Evolutionary conservation across 257 asterid genomes (phyloP).

Genomic region (Ballota nigra): DNA sequence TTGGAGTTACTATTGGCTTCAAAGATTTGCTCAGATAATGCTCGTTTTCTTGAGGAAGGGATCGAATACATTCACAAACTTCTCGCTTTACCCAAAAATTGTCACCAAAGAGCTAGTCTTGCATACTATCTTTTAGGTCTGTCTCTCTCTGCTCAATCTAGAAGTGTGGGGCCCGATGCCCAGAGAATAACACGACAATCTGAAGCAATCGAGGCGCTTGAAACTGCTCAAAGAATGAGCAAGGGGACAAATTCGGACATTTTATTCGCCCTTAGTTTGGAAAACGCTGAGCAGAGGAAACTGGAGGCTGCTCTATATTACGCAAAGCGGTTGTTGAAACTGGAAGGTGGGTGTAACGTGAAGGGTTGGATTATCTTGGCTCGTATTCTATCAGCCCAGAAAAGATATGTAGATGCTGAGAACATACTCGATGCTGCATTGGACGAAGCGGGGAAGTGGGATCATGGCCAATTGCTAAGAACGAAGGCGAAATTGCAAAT

Average conservation of each 20-base stretch:
- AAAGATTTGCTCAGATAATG: constrained; percentile 58
- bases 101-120: constrained; percentile 41
- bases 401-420: constrained; percentile 68
- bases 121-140: constrained; percentile 58
- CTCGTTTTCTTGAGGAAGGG: constrained; percentile 59
- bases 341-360: constrained; percentile 63
- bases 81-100: constrained; percentile 32
- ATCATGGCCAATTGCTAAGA: constrained; percentile 70
- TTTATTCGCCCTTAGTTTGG: constrained; percentile 61
- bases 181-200: constrained; percentile 49
- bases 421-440: constrained; percentile 74
- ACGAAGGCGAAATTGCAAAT: constrained; percentile 82
- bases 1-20: constrained; percentile 71
- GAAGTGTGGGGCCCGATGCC: constrained; percentile 48
- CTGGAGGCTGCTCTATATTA: constrained; percentile 70
- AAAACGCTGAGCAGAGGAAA: constrained; percentile 88
- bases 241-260: constrained; percentile 43
- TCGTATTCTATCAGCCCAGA: constrained; percentile 85
- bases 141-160: constrained; percentile 61
- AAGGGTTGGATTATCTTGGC: constrained; percentile 86
- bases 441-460: constrained; percentile 91
- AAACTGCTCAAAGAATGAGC: constrained; percentile 50
- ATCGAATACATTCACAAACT: constrained; percentile 37
- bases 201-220: constrained; percentile 72
- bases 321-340: constrained; percentile 58